These are phyloP conservation scores for Rhizophora mangle DNA, from an alignment of 345 rosid genomes.

Conservation along the genomic window DNA sequence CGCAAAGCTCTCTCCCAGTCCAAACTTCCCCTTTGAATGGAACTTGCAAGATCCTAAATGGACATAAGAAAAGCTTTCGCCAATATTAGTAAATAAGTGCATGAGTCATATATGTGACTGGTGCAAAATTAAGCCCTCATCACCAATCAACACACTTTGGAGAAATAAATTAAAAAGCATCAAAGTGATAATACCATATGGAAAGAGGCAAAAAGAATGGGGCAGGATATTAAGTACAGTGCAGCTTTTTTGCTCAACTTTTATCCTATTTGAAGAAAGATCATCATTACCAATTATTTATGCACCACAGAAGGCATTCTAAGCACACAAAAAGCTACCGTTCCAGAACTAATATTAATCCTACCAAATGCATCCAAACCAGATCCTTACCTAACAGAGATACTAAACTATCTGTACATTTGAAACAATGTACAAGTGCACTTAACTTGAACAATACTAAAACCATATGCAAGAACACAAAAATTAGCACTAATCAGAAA, in stretches of 20 bases:
- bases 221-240: background rate
- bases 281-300: too few relatives aligned
- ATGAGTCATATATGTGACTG: background rate
- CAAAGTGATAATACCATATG: background rate
- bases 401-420: too few relatives aligned
- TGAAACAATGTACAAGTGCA: too few relatives aligned
- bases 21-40: conserved; percentile 88
- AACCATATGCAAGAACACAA: too few relatives aligned
- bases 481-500: too few relatives aligned
- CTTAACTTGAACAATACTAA: too few relatives aligned
- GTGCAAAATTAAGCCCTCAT: background rate
- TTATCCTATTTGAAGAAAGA: background rate
- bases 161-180: background rate
- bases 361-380: too few relatives aligned
- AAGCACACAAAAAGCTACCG: too few relatives aligned
- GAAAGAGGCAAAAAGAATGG: background rate
- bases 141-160: background rate
- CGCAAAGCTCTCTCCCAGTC: conserved; percentile 99
- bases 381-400: too few relatives aligned
- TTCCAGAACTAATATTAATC: too few relatives aligned
- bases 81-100: background rate
- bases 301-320: too few relatives aligned
- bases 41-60: conserved; percentile 80
- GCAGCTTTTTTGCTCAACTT: background rate
- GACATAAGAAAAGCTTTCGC: conserved; percentile 7